Conservation (phyloP, 352 stramenopile species). For the Pythium folliculosum region DNA sequence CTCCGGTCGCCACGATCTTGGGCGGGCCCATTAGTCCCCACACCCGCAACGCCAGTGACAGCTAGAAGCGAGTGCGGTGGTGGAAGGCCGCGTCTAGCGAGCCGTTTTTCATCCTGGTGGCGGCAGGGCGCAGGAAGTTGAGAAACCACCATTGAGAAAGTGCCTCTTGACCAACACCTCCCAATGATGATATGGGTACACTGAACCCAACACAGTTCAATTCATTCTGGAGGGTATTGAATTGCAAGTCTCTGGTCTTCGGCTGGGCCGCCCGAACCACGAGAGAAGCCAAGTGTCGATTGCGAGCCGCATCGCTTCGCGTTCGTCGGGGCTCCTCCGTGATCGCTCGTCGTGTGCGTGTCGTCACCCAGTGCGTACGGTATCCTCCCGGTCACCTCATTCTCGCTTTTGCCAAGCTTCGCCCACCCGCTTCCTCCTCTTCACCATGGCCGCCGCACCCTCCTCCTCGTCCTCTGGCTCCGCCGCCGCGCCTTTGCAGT, state of each 20-base stretch:
- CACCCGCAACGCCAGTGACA: too few relatives aligned
- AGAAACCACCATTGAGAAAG: neutral
- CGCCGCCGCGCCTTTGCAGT: slow-evolving; percentile 1
- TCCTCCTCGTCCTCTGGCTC: neutral
- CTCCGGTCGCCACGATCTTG: neutral
- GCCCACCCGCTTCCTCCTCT: neutral
- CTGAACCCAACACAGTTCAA: slow-evolving; percentile 7
- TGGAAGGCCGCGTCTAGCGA: too few relatives aligned
- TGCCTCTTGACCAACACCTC: neutral
- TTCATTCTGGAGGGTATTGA: slow-evolving; percentile 19
- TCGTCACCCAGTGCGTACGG: neutral
- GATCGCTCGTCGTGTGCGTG: slow-evolving; percentile 10
- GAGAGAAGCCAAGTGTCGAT: slow-evolving; percentile 13
- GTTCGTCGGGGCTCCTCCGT: slow-evolving; percentile 26
- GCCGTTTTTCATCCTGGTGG: too few relatives aligned
- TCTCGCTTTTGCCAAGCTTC: neutral
- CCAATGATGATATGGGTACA: slow-evolving; percentile 17
- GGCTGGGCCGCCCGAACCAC: neutral
- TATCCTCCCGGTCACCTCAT: neutral
- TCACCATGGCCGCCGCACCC: slow-evolving; percentile 16
- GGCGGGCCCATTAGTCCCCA: slow-evolving; percentile 2
- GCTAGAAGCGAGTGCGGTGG: too few relatives aligned
- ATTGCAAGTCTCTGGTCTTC: neutral
- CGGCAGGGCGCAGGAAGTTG: too few relatives aligned
- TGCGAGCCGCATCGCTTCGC: neutral